Base-by-base conservation (phyloP, 345 rosid species). In the Carallia pectinifolia region DNA sequence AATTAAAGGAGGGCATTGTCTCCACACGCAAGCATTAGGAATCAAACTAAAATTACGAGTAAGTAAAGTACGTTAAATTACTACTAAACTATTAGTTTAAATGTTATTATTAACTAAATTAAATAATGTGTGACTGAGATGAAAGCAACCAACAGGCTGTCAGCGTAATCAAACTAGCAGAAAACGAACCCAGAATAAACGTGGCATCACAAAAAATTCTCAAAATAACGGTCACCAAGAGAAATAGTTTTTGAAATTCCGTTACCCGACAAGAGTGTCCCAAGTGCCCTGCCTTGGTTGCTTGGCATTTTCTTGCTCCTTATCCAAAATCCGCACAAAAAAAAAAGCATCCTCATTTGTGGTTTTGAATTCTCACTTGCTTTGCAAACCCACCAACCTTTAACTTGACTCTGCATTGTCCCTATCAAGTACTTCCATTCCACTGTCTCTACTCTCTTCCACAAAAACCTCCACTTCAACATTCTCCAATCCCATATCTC, bases 301-400 rank as follows among this genome's bases (percentile, higher is more conserved):
- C 60, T 66, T 81, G 65, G 74, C 63, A 40, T 75, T 67, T 71
- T 63, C 56, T 73, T 1, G 74, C 72, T 65, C 66, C 66, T 59
- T 58, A 52, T 58, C 74, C 69, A 23, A 19, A 6, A 72, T 68
- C 77, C 67, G 50, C 70, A 29, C 18, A 58, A 44, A 44, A 44
- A 44, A 44, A 4, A 44, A 44, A 44, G 50, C 50, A 44, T 12
- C 17, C 50, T 44, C 3, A 44, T 44, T 44, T 1, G 50, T 44
- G 16, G 50, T 44, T 44, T 3, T 44, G 50, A 16, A 44, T 44
- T 44, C 50, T 4, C 50, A 13, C 50, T 44, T 44, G 50, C 50
- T 12, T 44, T 44, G 50, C 50, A 12, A 44, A 3, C 50, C 16
- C 47, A 5, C 18, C 52, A 15, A 17, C 69, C 33, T 12, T 34